phyloP scores from a whole-genome alignment of 2,329 filamentous ascomycete species.

The Didymella segeticola region DNA sequence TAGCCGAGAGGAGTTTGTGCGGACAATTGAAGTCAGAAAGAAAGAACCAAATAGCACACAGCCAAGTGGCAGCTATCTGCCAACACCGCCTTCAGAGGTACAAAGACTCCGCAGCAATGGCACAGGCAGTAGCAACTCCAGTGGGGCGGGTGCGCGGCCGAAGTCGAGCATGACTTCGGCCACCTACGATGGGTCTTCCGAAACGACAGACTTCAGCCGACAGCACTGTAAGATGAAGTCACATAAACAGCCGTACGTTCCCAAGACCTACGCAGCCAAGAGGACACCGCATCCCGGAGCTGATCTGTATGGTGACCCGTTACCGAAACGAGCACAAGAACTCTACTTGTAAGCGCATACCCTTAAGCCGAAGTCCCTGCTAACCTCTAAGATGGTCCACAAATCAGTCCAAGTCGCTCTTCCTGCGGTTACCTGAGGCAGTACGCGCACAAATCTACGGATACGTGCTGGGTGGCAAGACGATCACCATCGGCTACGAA shows the following conservation, averaged over 20 bases:
- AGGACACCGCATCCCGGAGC: conserved; percentile 12
- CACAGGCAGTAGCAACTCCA: conserved; percentile 12
- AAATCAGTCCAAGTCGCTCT: conserved; percentile 34
- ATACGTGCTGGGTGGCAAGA: conserved; percentile 31
- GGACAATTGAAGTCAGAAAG: conserved; percentile 18
- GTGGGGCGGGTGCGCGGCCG: not conserved
- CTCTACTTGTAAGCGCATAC: conserved; percentile 21
- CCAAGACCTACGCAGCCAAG: conserved; percentile 22
- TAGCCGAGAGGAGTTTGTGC: conserved; percentile 21
- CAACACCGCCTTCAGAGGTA: conserved; percentile 30
- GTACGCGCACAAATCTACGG: conserved; percentile 33
- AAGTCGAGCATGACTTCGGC: not conserved
- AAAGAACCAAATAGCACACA: conserved; percentile 6
- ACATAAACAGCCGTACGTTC: conserved; percentile 18
- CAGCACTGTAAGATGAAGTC: conserved; percentile 16
- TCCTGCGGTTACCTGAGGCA: conserved; percentile 34
- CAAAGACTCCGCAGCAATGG: conserved; percentile 21
- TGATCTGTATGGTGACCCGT: conserved; percentile 14
- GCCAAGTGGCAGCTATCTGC: conserved; percentile 22
- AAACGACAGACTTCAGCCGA: conserved; percentile 15
- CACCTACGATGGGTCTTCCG: conserved; percentile 8
- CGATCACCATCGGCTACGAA: conserved; percentile 33
- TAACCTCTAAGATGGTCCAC: conserved; percentile 24
- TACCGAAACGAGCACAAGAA: conserved; percentile 21
- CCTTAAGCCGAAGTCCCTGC: not conserved